Evolutionary conservation across 2,329 filamentous ascomycete genomes (phyloP).

Genomic region (Talaromyces sp.): DNA sequence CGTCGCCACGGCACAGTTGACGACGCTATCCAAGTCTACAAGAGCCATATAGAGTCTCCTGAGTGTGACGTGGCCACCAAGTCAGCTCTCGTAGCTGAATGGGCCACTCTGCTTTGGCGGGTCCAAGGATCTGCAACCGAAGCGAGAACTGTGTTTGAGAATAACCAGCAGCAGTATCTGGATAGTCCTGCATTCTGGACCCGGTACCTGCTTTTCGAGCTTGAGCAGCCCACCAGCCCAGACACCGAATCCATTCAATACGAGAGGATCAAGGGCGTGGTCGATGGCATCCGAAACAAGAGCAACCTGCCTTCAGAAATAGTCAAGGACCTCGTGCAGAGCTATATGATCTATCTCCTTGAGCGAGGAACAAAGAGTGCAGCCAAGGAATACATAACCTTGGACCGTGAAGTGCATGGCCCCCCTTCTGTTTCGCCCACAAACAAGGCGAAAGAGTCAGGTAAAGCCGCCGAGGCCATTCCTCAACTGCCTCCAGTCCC

Average conservation of each 20-base stretch:
- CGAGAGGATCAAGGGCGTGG: conserved; percentile 73
- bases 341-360: conserved; percentile 79
- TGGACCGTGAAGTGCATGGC: conserved; percentile 86
- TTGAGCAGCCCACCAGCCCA: conserved; percentile 69
- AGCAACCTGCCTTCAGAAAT: conserved; percentile 63
- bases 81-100: conserved; percentile 80
- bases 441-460: conserved; percentile 25
- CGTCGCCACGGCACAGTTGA: conserved; percentile 79
- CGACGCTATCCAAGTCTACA: conserved; percentile 77
- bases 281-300: conserved; percentile 68
- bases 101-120: conserved; percentile 84
- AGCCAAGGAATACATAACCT: conserved; percentile 76
- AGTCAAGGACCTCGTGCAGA: conserved; percentile 70
- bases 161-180: conserved; percentile 77
- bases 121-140: conserved; percentile 75
- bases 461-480: conserved; percentile 19
- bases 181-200: conserved; percentile 88
- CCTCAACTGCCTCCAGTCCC: conserved; percentile 15
- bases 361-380: conserved; percentile 76
- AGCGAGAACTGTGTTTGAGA: conserved; percentile 76
- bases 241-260: conserved; percentile 63
- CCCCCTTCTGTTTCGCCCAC: conserved; percentile 36
- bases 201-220: conserved; percentile 82
- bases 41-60: conserved; percentile 70
- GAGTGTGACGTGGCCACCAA: conserved; percentile 74